Conservation (phyloP, 2,329 filamentous ascomycete species). For the Colletotrichum camelliae region DNA sequence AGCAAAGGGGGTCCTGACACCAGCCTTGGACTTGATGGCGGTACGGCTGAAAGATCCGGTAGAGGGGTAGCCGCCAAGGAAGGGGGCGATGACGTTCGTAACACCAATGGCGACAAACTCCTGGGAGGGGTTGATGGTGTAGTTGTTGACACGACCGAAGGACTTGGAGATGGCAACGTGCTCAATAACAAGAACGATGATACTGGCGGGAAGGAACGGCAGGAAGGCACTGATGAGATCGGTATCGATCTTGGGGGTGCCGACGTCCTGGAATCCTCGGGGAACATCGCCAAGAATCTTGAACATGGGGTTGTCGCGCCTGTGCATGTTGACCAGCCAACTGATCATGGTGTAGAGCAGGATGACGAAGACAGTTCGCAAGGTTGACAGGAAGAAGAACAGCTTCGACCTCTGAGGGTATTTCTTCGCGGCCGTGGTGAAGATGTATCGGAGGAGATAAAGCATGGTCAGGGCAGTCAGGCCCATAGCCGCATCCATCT, state of each 20-base stretch:
- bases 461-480: conserved; percentile 81
- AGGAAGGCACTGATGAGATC: conserved; percentile 72
- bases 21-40: conserved; percentile 96
- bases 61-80: conserved; percentile 88
- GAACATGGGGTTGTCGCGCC: conserved; percentile 69
- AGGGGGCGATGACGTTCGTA: conserved; percentile 87
- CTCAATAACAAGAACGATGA: conserved; percentile 95
- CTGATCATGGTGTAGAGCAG: conserved; percentile 91
- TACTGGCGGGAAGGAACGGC: conserved; percentile 77
- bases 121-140: conserved; percentile 93
- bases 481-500: conserved; percentile 86
- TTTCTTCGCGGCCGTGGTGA: conserved; percentile 71
- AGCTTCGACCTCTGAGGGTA: conserved; percentile 73
- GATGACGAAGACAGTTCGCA: conserved; percentile 91
- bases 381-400: conserved; percentile 89
- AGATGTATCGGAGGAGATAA: conserved; percentile 74
- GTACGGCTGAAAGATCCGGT: conserved; percentile 97
- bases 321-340: conserved; percentile 79
- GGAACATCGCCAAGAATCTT: conserved; percentile 79
- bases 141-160: conserved; percentile 95
- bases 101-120: conserved; percentile 95
- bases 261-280: conserved; percentile 81
- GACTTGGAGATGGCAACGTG: conserved; percentile 98
- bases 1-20: conserved; percentile 88
- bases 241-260: conserved; percentile 71